phyloP scores from a whole-genome alignment of 148 eudicot genomes.

The Rhododendron ovatum region DNA sequence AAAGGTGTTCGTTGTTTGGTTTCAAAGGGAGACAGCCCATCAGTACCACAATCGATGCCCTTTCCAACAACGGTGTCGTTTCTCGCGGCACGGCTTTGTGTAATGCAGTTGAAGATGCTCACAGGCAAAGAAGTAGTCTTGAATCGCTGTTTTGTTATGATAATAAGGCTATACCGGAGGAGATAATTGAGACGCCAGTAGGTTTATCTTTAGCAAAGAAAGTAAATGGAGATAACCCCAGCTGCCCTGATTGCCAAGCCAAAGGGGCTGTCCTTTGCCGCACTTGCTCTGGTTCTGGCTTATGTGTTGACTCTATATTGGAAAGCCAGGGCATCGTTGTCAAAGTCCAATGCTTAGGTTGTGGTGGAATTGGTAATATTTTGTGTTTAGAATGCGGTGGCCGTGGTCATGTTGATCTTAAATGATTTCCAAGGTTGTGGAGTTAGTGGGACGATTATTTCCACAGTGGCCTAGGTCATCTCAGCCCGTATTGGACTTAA shows the following conservation, averaged over 20 bases:
- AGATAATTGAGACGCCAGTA: constrained; percentile 71
- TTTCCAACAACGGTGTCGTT: constrained; percentile 2
- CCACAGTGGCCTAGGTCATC: neutral
- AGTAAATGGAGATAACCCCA: constrained; percentile 50
- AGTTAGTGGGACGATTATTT: neutral
- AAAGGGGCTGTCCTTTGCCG: constrained; percentile 77
- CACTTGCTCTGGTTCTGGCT: constrained; percentile 86
- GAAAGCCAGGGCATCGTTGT: constrained; percentile 93
- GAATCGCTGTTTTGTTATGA: constrained; percentile 76
- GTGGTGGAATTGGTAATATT: constrained; percentile 1
- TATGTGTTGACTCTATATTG: constrained; percentile 87
- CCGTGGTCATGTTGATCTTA: neutral
- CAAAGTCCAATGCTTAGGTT: constrained; percentile 86
- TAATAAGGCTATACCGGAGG: constrained; percentile 60
- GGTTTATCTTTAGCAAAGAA: constrained; percentile 66
- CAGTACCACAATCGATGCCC: neutral
- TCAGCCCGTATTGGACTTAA: neutral
- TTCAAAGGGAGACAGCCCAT: neutral
- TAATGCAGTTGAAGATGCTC: constrained; percentile 35
- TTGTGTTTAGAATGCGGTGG: neutral
- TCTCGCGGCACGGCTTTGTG: constrained; percentile 17
- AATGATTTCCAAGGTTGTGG: neutral
- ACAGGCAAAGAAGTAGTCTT: constrained; percentile 42
- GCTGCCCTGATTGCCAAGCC: constrained; percentile 58
- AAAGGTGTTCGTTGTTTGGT: neutral